Percentiles rank a stretch among this genome's conserved stretches.
Evolutionary conservation across 768 basidiomycete species (phyloP).

Genomic region (Daedaleopsis nitida): DNA sequence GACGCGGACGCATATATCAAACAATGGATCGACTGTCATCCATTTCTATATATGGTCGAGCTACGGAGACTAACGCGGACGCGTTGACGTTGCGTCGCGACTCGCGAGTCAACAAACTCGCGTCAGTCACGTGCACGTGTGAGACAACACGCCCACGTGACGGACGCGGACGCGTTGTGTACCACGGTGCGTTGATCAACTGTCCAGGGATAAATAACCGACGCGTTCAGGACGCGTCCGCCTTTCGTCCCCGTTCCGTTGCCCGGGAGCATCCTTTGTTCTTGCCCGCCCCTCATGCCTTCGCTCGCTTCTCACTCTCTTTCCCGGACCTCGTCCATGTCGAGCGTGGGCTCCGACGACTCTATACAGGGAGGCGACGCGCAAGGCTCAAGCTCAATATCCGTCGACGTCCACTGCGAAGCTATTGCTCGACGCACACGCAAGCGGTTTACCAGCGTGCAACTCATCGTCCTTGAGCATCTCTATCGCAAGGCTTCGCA

Average conservation of each 20-base stretch:
- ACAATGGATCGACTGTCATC: too few species aligned
- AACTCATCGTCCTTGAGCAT: conserved; percentile 73
- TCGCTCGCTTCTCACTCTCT: conserved; percentile 30
- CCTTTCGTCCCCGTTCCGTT: conserved; percentile 1
- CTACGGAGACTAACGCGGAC: too few species aligned
- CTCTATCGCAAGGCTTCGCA: conserved; percentile 74
- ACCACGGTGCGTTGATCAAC: conserved; percentile 16
- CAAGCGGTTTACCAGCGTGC: conserved; percentile 67
- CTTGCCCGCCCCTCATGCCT: not conserved
- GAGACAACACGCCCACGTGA: conserved; percentile 18
- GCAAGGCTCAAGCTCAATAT: conserved; percentile 33
- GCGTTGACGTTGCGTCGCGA: too few species aligned
- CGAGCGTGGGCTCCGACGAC: conserved; percentile 59
- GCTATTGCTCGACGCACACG: conserved; percentile 49
- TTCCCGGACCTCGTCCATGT: conserved; percentile 56
- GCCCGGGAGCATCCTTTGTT: not conserved
- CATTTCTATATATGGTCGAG: too few species aligned
- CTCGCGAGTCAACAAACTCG: conserved; percentile 18
- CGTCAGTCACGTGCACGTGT: conserved; percentile 13
- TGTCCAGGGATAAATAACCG: conserved; percentile 17
- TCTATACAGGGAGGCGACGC: conserved; percentile 26
- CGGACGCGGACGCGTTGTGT: conserved; percentile 16
- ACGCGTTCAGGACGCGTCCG: conserved; percentile 2
- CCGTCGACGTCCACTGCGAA: conserved; percentile 27
- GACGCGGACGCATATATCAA: too few species aligned